Conservation (phyloP, 148 eudicot genomes). For the Fagopyrum tataricum region DNA sequence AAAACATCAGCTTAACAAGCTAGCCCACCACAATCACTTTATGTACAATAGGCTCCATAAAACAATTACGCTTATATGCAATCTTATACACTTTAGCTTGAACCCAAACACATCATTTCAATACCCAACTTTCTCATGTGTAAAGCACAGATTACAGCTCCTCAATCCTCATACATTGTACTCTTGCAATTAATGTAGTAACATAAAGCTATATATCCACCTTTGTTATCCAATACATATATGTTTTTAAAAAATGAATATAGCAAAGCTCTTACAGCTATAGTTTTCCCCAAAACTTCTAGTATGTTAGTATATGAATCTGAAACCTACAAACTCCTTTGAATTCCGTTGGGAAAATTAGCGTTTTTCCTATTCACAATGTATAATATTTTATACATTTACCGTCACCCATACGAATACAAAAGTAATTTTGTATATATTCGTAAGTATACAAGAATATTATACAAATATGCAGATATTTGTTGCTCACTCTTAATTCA, state of each 20-base stretch:
- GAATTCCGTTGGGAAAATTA: not conserved
- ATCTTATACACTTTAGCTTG: not conserved
- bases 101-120: not conserved
- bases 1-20: not conserved
- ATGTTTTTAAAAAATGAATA: not conserved
- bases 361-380: no score
- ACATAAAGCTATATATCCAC: not conserved
- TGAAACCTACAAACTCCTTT: not conserved
- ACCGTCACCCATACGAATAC: no score
- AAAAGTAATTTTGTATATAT: no score
- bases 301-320: not conserved
- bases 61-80: not conserved
- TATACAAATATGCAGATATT: no score
- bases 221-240: conserved; percentile 1
- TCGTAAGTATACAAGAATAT: no score
- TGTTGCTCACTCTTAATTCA: no score
- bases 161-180: not conserved
- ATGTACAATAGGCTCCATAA: not conserved
- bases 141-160: conserved; percentile 10
- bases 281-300: not conserved
- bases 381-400: no score
- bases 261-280: not conserved
- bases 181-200: not conserved
- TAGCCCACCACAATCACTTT: not conserved
- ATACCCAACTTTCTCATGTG: not conserved